Evolutionary conservation across 2,329 filamentous ascomycete genomes (phyloP).

Genomic region (Helminthosporium solani): DNA sequence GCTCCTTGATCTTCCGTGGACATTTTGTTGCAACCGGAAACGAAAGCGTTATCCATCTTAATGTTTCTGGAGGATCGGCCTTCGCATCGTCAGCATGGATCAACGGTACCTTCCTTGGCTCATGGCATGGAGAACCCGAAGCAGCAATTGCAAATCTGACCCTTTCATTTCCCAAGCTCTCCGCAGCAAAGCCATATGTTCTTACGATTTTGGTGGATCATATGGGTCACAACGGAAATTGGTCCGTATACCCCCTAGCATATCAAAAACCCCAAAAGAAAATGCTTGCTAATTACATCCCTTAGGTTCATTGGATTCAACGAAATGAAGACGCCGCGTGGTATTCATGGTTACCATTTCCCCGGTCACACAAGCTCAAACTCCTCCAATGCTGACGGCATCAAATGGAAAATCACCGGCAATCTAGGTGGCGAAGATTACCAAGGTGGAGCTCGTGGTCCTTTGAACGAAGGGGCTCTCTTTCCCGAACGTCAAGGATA

Average conservation of each 20-base stretch:
- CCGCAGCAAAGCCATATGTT: conserved; percentile 55
- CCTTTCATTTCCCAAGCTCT: conserved; percentile 55
- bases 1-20: conserved; percentile 67
- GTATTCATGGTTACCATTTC: conserved; percentile 61
- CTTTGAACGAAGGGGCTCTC: conserved; percentile 64
- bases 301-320: conserved; percentile 41
- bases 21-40: conserved; percentile 64
- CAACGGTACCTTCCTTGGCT: conserved; percentile 61
- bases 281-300: no score
- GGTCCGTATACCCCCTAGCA: conserved; percentile 20
- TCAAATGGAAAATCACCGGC: conserved; percentile 65
- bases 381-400: conserved; percentile 28
- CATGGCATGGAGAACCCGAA: conserved; percentile 57
- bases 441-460: conserved; percentile 58
- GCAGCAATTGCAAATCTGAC: conserved; percentile 54
- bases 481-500: conserved; percentile 63
- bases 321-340: conserved; percentile 60
- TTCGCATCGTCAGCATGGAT: conserved; percentile 69
- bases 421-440: conserved; percentile 66
- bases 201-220: conserved; percentile 70
- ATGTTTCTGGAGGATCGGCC: conserved; percentile 63
- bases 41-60: conserved; percentile 56
- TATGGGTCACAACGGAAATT: conserved; percentile 68
- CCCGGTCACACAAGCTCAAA: conserved; percentile 43
- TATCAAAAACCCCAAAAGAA: no score